phyloP scores from a whole-genome alignment of 108 stramenopile genomes.

The Nitzschia sp. region DNA sequence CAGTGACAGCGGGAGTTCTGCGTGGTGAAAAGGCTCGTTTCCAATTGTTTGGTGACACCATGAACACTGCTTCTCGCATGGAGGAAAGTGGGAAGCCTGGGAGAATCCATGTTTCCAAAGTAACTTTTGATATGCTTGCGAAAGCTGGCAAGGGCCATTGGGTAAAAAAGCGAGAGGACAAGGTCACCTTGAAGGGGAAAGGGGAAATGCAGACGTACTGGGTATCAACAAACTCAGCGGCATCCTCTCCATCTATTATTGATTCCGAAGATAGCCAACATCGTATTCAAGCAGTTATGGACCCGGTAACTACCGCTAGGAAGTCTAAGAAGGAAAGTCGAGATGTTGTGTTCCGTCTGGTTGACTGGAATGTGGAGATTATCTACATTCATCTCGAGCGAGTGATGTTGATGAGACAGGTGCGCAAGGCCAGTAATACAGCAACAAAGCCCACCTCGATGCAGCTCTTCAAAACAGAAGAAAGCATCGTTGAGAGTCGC shows the following conservation, averaged over 20 bases:
- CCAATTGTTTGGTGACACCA: conserved; percentile 30
- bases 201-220: conserved; percentile 40
- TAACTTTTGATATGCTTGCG: conserved; percentile 24
- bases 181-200: conserved; percentile 30
- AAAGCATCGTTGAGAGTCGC: too few relatives aligned
- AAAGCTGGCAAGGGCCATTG: conserved; percentile 38
- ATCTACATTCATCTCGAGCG: conserved; percentile 7
- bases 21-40: conserved; percentile 12
- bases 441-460: too few relatives aligned
- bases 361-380: conserved; percentile 9
- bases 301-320: too few relatives aligned
- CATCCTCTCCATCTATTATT: neutral
- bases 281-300: neutral
- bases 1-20: conserved; percentile 19
- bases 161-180: conserved; percentile 16
- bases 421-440: too few relatives aligned
- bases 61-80: conserved; percentile 16
- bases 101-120: conserved; percentile 35
- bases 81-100: conserved; percentile 30
- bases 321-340: too few relatives aligned
- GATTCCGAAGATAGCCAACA: neutral
- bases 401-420: neutral
- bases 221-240: conserved; percentile 19
- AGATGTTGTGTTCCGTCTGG: neutral
- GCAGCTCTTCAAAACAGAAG: too few relatives aligned